Percentiles rank a stretch among this genome's conserved stretches.
These are phyloP conservation scores for Eucalyptus microcorys DNA, from an alignment of 345 rosid genomes.

Conservation along the genomic window DNA sequence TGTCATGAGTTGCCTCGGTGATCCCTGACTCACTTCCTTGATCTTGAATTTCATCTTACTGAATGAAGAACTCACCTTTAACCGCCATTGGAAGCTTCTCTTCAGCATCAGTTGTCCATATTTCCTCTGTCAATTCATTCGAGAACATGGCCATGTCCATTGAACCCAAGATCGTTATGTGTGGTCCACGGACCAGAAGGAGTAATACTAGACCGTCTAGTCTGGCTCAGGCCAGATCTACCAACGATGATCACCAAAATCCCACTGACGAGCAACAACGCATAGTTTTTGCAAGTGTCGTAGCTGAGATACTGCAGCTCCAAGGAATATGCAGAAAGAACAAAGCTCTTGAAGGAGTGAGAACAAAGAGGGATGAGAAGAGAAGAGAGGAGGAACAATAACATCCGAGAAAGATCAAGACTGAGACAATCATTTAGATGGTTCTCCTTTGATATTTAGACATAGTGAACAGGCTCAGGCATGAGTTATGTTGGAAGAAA, in stretches of 20 bases:
- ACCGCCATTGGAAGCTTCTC: too few species aligned
- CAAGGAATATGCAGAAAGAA: background rate
- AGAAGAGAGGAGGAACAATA: constrained; percentile 12
- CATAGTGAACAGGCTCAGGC: too few species aligned
- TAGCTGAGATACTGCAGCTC: constrained; percentile 1
- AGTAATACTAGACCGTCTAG: too few species aligned
- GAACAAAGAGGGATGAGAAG: background rate
- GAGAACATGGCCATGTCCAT: too few species aligned
- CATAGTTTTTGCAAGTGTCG: constrained; percentile 19
- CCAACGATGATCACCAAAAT: constrained; percentile 39
- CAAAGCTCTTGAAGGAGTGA: background rate
- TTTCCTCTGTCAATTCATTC: too few species aligned
- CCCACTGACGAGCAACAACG: constrained; percentile 69
- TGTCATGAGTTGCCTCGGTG: background rate
- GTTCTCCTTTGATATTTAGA: background rate
- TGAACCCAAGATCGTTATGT: too few species aligned
- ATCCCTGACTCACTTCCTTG: background rate
- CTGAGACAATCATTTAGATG: constrained; percentile 9
- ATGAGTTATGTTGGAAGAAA: too few species aligned
- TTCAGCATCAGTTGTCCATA: too few species aligned
- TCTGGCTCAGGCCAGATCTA: constrained; percentile 20
- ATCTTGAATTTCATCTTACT: background rate
- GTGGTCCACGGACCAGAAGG: too few species aligned
- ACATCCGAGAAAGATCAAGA: constrained; percentile 24
- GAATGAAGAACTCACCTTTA: too few species aligned